Evolutionary conservation across 1,139 yeast genomes (phyloP).

Genomic region (Sugiyamaella neomexicana): DNA sequence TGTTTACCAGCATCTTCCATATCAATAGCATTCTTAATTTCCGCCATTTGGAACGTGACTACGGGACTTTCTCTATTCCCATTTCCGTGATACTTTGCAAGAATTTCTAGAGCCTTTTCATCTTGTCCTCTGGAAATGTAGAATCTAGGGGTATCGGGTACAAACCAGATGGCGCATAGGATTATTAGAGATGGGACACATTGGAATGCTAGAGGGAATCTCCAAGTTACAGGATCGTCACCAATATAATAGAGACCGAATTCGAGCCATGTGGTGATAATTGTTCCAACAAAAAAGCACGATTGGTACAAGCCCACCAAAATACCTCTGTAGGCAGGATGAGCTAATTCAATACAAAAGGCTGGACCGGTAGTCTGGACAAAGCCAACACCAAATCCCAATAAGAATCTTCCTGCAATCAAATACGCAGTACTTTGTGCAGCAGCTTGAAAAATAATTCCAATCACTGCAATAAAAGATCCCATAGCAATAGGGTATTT

Average conservation of each 20-base stretch:
- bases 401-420: slow-evolving; percentile 30
- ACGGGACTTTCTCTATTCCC: slow-evolving; percentile 19
- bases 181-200: slow-evolving; percentile 45
- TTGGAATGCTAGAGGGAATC: slow-evolving; percentile 37
- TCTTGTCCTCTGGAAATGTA: slow-evolving; percentile 68
- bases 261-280: slow-evolving; percentile 47
- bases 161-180: slow-evolving; percentile 57
- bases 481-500: slow-evolving; percentile 27
- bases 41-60: slow-evolving; percentile 20
- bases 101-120: slow-evolving; percentile 65
- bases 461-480: slow-evolving; percentile 31
- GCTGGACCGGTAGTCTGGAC: slow-evolving; percentile 28
- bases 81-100: slow-evolving; percentile 44
- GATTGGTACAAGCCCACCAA: slow-evolving; percentile 47
- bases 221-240: slow-evolving; percentile 27
- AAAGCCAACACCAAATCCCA: slow-evolving; percentile 26
- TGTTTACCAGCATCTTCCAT: slow-evolving; percentile 19
- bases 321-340: slow-evolving; percentile 47
- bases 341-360: slow-evolving; percentile 27
- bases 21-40: slow-evolving; percentile 18
- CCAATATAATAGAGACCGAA: slow-evolving; percentile 21
- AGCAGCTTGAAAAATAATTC: slow-evolving; percentile 33
- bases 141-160: slow-evolving; percentile 94
- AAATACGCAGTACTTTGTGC: slow-evolving; percentile 21
- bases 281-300: slow-evolving; percentile 56